These are phyloP conservation scores for Entelexis paramagnoliae DNA, from an alignment of 1,139 yeast species.

Conservation along the genomic window DNA sequence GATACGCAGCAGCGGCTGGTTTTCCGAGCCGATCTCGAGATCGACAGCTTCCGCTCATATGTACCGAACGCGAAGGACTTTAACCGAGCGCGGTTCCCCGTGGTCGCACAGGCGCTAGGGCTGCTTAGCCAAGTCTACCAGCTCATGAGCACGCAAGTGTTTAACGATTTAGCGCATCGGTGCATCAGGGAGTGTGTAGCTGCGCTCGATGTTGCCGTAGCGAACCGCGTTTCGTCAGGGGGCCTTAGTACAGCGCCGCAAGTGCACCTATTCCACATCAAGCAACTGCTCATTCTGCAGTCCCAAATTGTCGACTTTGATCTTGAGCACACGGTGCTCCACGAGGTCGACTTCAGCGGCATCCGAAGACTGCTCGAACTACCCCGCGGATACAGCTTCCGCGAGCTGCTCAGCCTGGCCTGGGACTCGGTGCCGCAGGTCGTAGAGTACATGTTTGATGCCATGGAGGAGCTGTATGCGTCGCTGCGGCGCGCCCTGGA, in stretches of 20 bases:
- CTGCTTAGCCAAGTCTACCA: constrained; percentile 71
- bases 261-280: constrained; percentile 56
- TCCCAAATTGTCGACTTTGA: constrained; percentile 70
- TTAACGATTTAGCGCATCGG: constrained; percentile 83
- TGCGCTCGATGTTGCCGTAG: constrained; percentile 47
- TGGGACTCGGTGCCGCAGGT: constrained; percentile 69
- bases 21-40: constrained; percentile 57
- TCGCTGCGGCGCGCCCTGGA: constrained; percentile 64
- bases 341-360: constrained; percentile 69
- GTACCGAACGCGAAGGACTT: constrained; percentile 17
- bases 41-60: constrained; percentile 13
- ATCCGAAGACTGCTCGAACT: constrained; percentile 46
- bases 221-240: constrained; percentile 26
- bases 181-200: constrained; percentile 69
- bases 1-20: constrained; percentile 74
- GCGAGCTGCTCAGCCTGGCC: constrained; percentile 50
- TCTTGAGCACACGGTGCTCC: constrained; percentile 56
- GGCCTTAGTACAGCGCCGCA: constrained; percentile 41
- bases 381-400: constrained; percentile 26
- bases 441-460: constrained; percentile 79
- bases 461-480: constrained; percentile 62
- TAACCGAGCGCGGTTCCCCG: constrained; percentile 47
- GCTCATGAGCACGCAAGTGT: constrained; percentile 58
- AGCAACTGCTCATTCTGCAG: constrained; percentile 59
- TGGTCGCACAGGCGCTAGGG: constrained; percentile 60